Base-by-base conservation (phyloP, 352 stramenopile genomes). In the Peronosclerospora sorghi region DNA sequence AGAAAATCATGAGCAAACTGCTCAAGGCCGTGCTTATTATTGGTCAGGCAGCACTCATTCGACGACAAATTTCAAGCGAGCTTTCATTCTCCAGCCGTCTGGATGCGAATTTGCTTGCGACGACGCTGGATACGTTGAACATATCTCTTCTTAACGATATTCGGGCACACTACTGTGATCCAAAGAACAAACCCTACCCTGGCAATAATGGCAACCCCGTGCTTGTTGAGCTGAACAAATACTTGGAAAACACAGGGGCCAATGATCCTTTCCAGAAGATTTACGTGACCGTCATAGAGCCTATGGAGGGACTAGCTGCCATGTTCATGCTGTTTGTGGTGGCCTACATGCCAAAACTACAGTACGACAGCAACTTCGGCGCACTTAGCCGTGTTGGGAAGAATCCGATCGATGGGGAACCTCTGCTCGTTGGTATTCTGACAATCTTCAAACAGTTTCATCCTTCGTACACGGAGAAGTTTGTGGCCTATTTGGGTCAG, bases 401-500 rank as follows among this genome's bases (percentile, higher is more conserved):
- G 61, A 96, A 96, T 51, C 81, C 85, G 6, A 91, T 97, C 29
- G 91, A 97, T 51, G 91, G 91, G 30, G 75, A 92, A 53, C 83
- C 88, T 35, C 51, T 97, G 40, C 67, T 96, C 21, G 62, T 94
- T 17, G 91, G 91, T 8, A 87, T 96, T 29, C 56, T 87, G 14
- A 97, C 89, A 4, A 73, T 97, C 27, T 77, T 97, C 42, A 96
- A 95, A 60, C 91, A 97, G 62, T 97, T 97, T 58, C 90, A 97
- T 59, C 84, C 86, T 41, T 94, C 83, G 18, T 96, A 95, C 64
- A 89, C 82, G n/a, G 73, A 94, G 44, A 86, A 90, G 41, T 94
- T 97, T 42, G 64, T 97, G 12, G 72, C 80, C 15, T 97, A 96
- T 46, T 53, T 97, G 47, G 86, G 87, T 5, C 91, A 97, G 62